These are phyloP conservation scores for Immersiella caudata DNA, from an alignment of 495 filamentous ascomycete genomes.

Conservation along the genomic window DNA sequence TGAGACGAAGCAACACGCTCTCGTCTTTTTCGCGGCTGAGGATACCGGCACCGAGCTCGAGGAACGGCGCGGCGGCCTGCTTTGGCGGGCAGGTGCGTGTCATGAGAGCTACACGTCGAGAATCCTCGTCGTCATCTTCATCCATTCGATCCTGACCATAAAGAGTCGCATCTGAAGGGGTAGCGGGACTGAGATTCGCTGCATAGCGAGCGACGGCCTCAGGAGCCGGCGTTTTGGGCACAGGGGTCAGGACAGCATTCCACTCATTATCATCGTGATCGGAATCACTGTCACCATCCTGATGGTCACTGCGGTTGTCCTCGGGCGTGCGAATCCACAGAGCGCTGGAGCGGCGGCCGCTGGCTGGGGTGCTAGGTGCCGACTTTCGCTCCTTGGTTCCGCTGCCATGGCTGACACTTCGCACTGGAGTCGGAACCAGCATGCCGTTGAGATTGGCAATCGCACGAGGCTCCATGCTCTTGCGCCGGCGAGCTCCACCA, in stretches of 20 bases:
- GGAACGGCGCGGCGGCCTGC: conserved; percentile 37
- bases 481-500: conserved; percentile 75
- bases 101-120: conserved; percentile 56
- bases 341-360: conserved; percentile 53
- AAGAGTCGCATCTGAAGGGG: conserved; percentile 27
- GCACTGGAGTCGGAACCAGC: conserved; percentile 51
- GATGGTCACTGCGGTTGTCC: conserved; percentile 34
- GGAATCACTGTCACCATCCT: conserved; percentile 30
- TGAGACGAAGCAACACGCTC: conserved; percentile 63
- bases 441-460: conserved; percentile 73
- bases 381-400: conserved; percentile 45
- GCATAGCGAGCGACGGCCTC: conserved; percentile 49
- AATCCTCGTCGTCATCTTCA: conserved; percentile 21
- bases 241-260: conserved; percentile 48
- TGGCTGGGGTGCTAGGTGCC: conserved; percentile 33
- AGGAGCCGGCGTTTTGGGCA: conserved; percentile 58
- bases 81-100: conserved; percentile 78
- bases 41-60: conserved; percentile 44
- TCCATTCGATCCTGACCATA: conserved; percentile 19
- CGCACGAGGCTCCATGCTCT: conserved; percentile 88
- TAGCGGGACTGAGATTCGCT: conserved; percentile 43
- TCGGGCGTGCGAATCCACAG: conserved; percentile 51
- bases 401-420: conserved; percentile 29
- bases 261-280: conserved; percentile 38
- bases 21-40: conserved; percentile 48